Percentiles rank a stretch among this genome's conserved stretches.
Conservation (phyloP, 1,139 yeast species). For the Debaryomyces coudertii region DNA sequence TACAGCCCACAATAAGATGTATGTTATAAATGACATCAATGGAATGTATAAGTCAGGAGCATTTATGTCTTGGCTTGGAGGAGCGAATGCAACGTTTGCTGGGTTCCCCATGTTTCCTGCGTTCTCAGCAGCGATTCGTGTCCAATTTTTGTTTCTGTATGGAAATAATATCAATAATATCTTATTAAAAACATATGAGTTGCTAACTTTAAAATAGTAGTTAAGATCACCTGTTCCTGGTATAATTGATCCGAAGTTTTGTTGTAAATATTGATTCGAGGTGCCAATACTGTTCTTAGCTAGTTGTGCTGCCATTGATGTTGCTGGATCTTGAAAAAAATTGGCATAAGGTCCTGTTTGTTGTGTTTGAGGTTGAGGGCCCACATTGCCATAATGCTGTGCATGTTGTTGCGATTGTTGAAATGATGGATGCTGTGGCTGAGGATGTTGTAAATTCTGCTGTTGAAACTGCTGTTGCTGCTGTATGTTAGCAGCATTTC, state of each 20-base stretch:
- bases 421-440: conserved; percentile 38
- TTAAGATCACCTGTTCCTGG: conserved; percentile 59
- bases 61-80: conserved; percentile 81
- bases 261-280: conserved; percentile 73
- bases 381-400: conserved; percentile 14
- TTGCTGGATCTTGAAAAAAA: conserved; percentile 76
- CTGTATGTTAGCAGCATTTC: conserved; percentile 25
- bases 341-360: conserved; percentile 25
- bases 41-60: conserved; percentile 98
- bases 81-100: conserved; percentile 56
- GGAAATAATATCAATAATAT: conserved; percentile 79
- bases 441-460: conserved; percentile 36
- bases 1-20: conserved; percentile 81
- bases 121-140: conserved; percentile 45
- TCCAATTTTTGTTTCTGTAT: conserved; percentile 82
- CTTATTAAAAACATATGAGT: conserved; percentile 79
- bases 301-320: conserved; percentile 85
- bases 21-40: conserved; percentile 87
- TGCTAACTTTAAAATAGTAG: conserved; percentile 90
- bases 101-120: conserved; percentile 21
- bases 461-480: conserved; percentile 19
- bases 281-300: conserved; percentile 82
- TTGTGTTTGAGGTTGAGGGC: conserved; percentile 11
- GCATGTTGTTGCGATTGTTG: conserved; percentile 26
- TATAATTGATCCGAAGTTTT: conserved; percentile 62